Percentiles rank a stretch among this genome's conserved stretches.
Evolutionary conservation across 495 filamentous ascomycete genomes (phyloP).

Genomic region (Podospora didyma): DNA sequence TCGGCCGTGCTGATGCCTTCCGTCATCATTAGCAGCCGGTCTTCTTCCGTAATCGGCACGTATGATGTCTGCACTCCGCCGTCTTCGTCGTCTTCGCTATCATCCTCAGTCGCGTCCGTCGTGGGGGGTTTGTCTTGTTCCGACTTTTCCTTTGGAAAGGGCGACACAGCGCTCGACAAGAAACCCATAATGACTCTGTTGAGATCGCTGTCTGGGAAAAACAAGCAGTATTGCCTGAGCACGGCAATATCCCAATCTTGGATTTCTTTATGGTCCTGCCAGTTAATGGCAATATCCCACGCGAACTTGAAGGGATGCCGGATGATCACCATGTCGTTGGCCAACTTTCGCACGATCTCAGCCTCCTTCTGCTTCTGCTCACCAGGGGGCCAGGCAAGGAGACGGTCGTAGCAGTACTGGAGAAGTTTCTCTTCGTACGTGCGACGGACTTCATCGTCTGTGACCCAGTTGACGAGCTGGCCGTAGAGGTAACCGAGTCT

Average conservation of each 20-base stretch:
- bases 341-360: slow-evolving; percentile 65
- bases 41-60: slow-evolving; percentile 58
- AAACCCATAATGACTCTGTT: slow-evolving; percentile 76
- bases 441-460: slow-evolving; percentile 78
- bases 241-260: slow-evolving; percentile 68
- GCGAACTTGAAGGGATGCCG: slow-evolving; percentile 87
- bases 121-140: slow-evolving; percentile 11
- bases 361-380: slow-evolving; percentile 63
- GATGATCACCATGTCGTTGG: slow-evolving; percentile 90
- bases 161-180: slow-evolving; percentile 77
- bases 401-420: slow-evolving; percentile 70
- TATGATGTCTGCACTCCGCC: slow-evolving; percentile 46
- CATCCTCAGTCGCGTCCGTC: slow-evolving; percentile 28
- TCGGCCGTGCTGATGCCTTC: slow-evolving; percentile 73
- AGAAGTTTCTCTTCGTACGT: slow-evolving; percentile 87
- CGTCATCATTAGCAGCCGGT: slow-evolving; percentile 73
- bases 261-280: slow-evolving; percentile 73
- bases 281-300: slow-evolving; percentile 87
- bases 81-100: slow-evolving; percentile 50
- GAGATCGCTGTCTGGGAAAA: slow-evolving; percentile 82
- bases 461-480: slow-evolving; percentile 82
- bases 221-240: slow-evolving; percentile 70
- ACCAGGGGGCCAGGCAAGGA: slow-evolving; percentile 60
- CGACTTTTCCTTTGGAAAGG: slow-evolving; percentile 55
- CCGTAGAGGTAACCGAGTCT: slow-evolving; percentile 70